Base-by-base conservation (phyloP, 1,139 yeast species). In the Kodamaea suecica region DNA sequence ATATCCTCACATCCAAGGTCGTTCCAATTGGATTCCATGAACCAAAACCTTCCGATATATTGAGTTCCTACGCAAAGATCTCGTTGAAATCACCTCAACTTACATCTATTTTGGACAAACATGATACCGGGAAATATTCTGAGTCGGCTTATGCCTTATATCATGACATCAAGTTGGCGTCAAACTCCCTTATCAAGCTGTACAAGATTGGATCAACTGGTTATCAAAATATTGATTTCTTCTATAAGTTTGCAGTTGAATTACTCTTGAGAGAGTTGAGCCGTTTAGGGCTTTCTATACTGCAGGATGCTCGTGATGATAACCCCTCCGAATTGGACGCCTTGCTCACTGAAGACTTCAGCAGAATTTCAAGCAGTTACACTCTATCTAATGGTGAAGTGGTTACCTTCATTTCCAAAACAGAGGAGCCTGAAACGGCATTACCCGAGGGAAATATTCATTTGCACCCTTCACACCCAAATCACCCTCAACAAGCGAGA, bases 121-220 rank as follows among this genome's bases (percentile, higher is more conserved):
- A 46, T 37, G 33, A 47, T 7, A 27, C 43, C 1, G 50, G 59
- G 0, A 50, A 57, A 17, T 82, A 81, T 49, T 47, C 48, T 5
- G 32, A 30, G 1, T 50, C 67, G 0, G 63, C 80, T 7, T 82
- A 80, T 47, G 62, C 61, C 30, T 49, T 87, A 10, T 86, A 74
- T 50, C 92, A 84, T 51, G 97, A 90, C 55, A 57, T 90, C 40
- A 84, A 78, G 48, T 61, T 82, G 12, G 81, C 84, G 0, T 66
- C 82, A 28, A 73, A 78, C 7, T 53, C 72, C 17, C 61, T 70
- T 23, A 67, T 84, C 15, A 63, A 66, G 24, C 59, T 66, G 33
- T 62, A 68, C 37, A 69, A 72, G 16, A 69, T 80, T 21, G 88
- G 87, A 2, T 63, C 80, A n/a, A 52, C 62, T 15, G 59, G 59